phyloP scores from a whole-genome alignment of 768 basidiomycete genomes.

The Fibroporia radiculosa region DNA sequence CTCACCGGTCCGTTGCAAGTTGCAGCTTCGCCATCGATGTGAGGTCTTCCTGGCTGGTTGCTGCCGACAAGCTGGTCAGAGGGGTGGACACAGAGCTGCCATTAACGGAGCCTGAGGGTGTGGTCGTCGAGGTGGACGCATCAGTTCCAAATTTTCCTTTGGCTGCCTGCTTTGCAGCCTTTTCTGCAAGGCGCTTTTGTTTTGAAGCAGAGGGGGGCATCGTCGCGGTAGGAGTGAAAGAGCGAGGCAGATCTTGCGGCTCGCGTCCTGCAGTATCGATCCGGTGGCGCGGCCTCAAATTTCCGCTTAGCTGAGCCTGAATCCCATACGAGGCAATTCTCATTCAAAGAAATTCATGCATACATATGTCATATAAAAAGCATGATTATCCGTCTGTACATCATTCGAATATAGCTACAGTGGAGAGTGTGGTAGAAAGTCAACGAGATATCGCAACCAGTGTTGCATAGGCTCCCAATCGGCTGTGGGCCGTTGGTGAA shows the following conservation, averaged over 20 bases:
- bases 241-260: neutral
- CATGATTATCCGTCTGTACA: no score
- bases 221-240: constrained; percentile 1
- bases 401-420: no score
- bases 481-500: constrained; percentile 84
- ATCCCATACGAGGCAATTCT: constrained; percentile 7
- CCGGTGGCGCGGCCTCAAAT: constrained; percentile 13
- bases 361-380: neutral
- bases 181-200: constrained; percentile 92
- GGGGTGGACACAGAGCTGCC: constrained; percentile 69
- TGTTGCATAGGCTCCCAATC: constrained; percentile 85
- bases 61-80: constrained; percentile 73
- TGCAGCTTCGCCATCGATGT: constrained; percentile 82
- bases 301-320: constrained; percentile 17
- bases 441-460: constrained; percentile 4
- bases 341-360: neutral
- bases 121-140: constrained; percentile 45
- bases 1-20: constrained; percentile 83
- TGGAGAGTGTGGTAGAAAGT: neutral
- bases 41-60: constrained; percentile 75
- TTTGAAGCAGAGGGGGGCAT: constrained; percentile 71
- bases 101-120: constrained; percentile 57
- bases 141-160: constrained; percentile 37
- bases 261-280: constrained; percentile 7
- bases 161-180: constrained; percentile 75